Evolutionary conservation across 768 basidiomycete genomes (phyloP).

Genomic region (Floccularia luteovirens): DNA sequence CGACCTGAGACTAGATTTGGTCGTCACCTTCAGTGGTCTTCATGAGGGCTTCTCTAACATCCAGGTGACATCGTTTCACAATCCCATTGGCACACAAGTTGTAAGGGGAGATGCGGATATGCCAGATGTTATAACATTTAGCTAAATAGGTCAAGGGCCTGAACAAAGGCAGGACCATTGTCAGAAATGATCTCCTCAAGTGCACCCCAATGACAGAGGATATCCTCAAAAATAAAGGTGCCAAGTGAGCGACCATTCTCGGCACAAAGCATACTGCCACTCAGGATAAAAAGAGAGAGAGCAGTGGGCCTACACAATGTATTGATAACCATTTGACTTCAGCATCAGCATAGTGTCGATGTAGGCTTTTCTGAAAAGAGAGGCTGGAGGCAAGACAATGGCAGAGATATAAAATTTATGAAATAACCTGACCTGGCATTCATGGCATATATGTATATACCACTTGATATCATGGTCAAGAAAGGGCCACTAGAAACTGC

Average conservation of each 20-base stretch:
- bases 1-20: constrained; percentile 19
- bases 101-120: constrained; percentile 32
- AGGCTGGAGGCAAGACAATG: constrained; percentile 12
- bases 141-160: constrained; percentile 13
- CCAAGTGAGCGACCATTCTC: constrained; percentile 14
- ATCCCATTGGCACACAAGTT: constrained; percentile 33
- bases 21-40: constrained; percentile 14
- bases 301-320: too few species aligned
- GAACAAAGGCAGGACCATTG: constrained; percentile 23
- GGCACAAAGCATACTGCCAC: constrained; percentile 9
- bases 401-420: constrained; percentile 18
- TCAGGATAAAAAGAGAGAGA: constrained; percentile 14
- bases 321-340: constrained; percentile 10
- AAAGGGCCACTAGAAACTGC: constrained; percentile 16
- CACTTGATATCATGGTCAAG: too few species aligned
- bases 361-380: constrained; percentile 18
- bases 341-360: constrained; percentile 21
- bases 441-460: constrained; percentile 25
- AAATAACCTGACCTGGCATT: constrained; percentile 18
- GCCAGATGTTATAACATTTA: constrained; percentile 20
- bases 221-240: too few species aligned
- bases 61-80: constrained; percentile 22
- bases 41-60: constrained; percentile 13
- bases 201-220: constrained; percentile 31
- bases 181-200: constrained; percentile 23